A percentile compares a stretch with the other conserved stretches of the same genome.
Evolutionary conservation across 192 early-diverging fungal genomes (phyloP).

Genomic region (Phlyctochytrium arcticum): DNA sequence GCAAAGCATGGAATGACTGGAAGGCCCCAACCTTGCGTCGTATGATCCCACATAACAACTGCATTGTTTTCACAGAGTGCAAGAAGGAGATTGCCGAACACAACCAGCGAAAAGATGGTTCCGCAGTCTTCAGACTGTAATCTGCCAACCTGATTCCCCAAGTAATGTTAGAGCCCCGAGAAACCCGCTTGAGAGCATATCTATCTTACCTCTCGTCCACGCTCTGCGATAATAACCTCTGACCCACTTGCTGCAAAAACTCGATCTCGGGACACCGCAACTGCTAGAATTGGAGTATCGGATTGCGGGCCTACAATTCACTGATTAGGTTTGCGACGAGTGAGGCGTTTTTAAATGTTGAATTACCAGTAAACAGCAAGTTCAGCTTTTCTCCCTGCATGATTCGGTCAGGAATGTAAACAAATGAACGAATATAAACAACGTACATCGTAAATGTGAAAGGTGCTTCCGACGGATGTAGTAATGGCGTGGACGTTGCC

Average conservation of each 20-base stretch:
- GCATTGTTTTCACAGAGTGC: constrained; percentile 77
- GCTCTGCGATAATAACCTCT: constrained; percentile 56
- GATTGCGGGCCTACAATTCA: constrained; percentile 52
- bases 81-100: constrained; percentile 74
- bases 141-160: constrained; percentile 2
- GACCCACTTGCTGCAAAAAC: constrained; percentile 73
- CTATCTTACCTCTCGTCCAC: constrained; percentile 62
- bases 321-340: no score
- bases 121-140: constrained; percentile 13
- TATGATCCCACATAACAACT: constrained; percentile 72
- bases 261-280: constrained; percentile 63
- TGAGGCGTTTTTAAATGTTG: neutral
- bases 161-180: neutral
- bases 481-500: constrained; percentile 78
- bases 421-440: neutral
- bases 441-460: constrained; percentile 82
- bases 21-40: constrained; percentile 56
- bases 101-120: constrained; percentile 56
- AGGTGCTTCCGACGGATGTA: constrained; percentile 81
- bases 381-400: constrained; percentile 68
- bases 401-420: no score
- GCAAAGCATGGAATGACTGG: no score
- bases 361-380: constrained; percentile 66
- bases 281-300: constrained; percentile 61
- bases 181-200: no score